Evolutionary conservation across 768 basidiomycete genomes (phyloP).

Genomic region (Cantharellus anzutake): DNA sequence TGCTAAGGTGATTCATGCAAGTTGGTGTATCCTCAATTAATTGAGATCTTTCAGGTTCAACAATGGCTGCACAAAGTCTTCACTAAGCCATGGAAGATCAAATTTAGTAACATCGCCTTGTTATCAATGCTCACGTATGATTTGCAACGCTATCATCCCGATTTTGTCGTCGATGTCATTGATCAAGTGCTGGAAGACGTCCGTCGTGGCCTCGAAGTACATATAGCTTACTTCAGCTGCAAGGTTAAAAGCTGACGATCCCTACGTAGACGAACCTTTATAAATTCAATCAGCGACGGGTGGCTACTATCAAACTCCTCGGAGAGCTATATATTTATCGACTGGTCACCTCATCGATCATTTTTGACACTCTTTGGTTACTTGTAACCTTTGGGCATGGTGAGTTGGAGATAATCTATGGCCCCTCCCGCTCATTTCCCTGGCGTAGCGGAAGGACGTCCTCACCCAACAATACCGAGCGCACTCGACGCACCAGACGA

Average conservation of each 20-base stretch:
- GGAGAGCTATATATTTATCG: conserved; percentile 97
- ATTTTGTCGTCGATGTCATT: conserved; percentile 71
- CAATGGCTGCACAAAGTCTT: conserved; percentile 69
- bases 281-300: conserved; percentile 81
- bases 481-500: conserved; percentile 85
- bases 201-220: conserved; percentile 60
- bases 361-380: conserved; percentile 91
- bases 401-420: conserved; percentile 18
- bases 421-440: conserved; percentile 6
- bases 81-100: conserved; percentile 97
- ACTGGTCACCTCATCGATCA: conserved; percentile 65
- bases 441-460: conserved; percentile 63
- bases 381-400: conserved; percentile 91
- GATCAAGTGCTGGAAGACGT: conserved; percentile 93
- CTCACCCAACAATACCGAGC: conserved; percentile 54
- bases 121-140: conserved; percentile 93
- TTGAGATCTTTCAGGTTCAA: conserved; percentile 23
- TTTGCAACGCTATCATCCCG: conserved; percentile 78
- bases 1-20: conserved; percentile 16
- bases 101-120: conserved; percentile 72
- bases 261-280: conserved; percentile 55
- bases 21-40: neutral
- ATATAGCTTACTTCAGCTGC: neutral
- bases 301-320: conserved; percentile 85
- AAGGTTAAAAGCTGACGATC: neutral